Evolutionary conservation across 805 yeast genomes (phyloP).

Genomic region (Jamesozyma jinghongensis): DNA sequence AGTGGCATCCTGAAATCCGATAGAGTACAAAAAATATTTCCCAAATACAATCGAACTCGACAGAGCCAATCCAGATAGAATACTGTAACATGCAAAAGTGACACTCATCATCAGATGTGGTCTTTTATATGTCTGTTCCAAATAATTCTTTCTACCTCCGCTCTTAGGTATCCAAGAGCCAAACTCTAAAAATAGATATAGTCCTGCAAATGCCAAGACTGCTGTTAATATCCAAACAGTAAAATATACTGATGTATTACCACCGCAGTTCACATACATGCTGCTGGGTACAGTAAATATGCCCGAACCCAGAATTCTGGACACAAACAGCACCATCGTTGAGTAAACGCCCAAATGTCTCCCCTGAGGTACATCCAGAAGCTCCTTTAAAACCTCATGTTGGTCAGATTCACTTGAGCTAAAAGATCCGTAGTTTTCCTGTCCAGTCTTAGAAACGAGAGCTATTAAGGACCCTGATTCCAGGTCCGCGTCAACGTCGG

Average conservation of each 20-base stretch:
- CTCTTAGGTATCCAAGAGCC: slow-evolving; percentile 65
- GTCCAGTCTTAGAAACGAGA: not conserved
- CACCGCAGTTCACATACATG: slow-evolving; percentile 58
- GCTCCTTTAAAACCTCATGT: slow-evolving; percentile 2
- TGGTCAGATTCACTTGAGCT: slow-evolving; percentile 7
- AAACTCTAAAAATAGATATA: slow-evolving; percentile 56
- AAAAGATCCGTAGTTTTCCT: slow-evolving; percentile 5
- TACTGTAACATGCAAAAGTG: slow-evolving; percentile 39
- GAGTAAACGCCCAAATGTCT: slow-evolving; percentile 64
- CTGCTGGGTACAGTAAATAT: slow-evolving; percentile 66
- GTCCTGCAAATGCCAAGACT: slow-evolving; percentile 53
- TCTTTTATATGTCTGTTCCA: slow-evolving; percentile 54
- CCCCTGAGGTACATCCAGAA: slow-evolving; percentile 50
- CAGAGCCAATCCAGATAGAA: slow-evolving; percentile 47
- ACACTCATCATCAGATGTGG: slow-evolving; percentile 51
- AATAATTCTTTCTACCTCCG: slow-evolving; percentile 68
- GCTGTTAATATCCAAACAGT: slow-evolving; percentile 57
- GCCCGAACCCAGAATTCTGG: slow-evolving; percentile 70
- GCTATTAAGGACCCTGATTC: too few relatives aligned
- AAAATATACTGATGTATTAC: slow-evolving; percentile 53
- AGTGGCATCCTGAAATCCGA: slow-evolving; percentile 34
- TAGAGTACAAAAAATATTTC: slow-evolving; percentile 42
- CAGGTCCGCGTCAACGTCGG: too few relatives aligned
- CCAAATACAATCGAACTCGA: slow-evolving; percentile 55
- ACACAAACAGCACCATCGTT: slow-evolving; percentile 52